Base-by-base conservation (phyloP, 2,329 filamentous ascomycete species). In the Fusarium globosum region DNA sequence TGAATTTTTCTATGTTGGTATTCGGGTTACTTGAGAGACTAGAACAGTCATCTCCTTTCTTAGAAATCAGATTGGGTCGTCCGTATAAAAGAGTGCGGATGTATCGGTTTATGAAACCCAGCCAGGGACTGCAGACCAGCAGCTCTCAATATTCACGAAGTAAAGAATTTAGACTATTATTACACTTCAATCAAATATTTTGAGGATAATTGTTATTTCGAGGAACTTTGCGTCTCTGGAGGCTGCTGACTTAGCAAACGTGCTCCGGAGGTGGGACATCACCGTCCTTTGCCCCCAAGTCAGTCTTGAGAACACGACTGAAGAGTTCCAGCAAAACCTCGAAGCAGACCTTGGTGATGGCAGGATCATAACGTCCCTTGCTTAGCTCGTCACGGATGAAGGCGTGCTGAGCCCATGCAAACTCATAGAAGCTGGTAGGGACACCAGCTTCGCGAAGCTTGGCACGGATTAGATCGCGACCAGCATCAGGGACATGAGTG, bases 281-380 rank as follows among this genome's bases (percentile, higher is more conserved):
- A 0, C 88, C 91, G 73, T 91, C 90, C 74, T 87, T 85, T 41
- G 89, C 87, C 0, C 96, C 95, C 66, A 98, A 81, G 75, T 97
- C 95, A 8, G 92, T 88, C 84, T 93, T 94, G 80, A 98, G 83
- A 2, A 89, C 91, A 28, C 95, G 87, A 1, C 90, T 91, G 82
- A 98, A 98, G 68, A 97, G 79, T 85, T 98, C 95, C 21, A 96
- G 86, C 77, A 98, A 83, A 82, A 98, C 92, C 86, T 97, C 94
- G 80, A 97, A 97, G 84, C 95, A 97, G 41, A 96, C 89, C 80
- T 95, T 96, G 8, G 91, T 91, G 65, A 98, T 88, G 26, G 93
- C 94, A 2, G 95, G 94, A 80, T 98, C 95, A 79, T 97, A 98
- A 33, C 95, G 88, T n/a, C 95, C 95, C 84, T 97, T 97, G 82